Evolutionary conservation across 2,329 filamentous ascomycete species (phyloP), one percentile per base, ranked within the genome.

Genomic region (Phialocephala subalpina): DNA sequence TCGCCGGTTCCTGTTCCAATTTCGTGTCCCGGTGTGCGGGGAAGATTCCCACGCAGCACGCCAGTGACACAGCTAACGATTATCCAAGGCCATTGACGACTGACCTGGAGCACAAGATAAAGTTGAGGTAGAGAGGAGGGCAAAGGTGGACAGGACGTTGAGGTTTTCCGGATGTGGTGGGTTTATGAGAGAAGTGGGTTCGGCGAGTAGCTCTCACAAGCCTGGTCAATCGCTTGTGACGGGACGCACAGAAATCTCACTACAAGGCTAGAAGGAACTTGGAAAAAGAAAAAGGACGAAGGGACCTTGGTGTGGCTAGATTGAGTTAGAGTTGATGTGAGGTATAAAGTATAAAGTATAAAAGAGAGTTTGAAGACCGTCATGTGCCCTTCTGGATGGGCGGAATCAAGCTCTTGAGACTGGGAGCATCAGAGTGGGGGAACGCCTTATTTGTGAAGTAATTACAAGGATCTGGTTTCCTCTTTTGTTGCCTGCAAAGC

Each of bases 21-120:
- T 70, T 75, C 74, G 78, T 79, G 78, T 75, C 82, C 78, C 82
- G 82, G 82, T 82, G 82, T 85, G 84, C 84, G 84, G 84, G 84
- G 82, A 84, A 82, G 74, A 78, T 78, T 84, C 83, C 83, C 84
- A 83, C 83, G 82, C 83, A 81, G 84, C 82, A 84, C 83, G 82
- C 83, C 83, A 83, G 82, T 82, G 78, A 80, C 79, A 80, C 79
- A 75, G 73, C 73, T 87, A 87, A 77, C 82, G 81, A 79, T 82
- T 82, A 80, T 82, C 79, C 78, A 82, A 80, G 83, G 82, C 82
- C 86, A 88, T 88, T 84, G 83, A 82, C 83, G 73, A 68, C 75
- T 75, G 62, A 67, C 67, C 62, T 38, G 64, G 65, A 63, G 67
- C 60, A 47, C 53, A 49, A 57, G 62, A 58, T 38, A 40, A 36